Evolutionary conservation across 2,329 filamentous ascomycete genomes (phyloP), one percentile per base, ranked within the genome.

Genomic region (Purpureocillium takamizusanense): DNA sequence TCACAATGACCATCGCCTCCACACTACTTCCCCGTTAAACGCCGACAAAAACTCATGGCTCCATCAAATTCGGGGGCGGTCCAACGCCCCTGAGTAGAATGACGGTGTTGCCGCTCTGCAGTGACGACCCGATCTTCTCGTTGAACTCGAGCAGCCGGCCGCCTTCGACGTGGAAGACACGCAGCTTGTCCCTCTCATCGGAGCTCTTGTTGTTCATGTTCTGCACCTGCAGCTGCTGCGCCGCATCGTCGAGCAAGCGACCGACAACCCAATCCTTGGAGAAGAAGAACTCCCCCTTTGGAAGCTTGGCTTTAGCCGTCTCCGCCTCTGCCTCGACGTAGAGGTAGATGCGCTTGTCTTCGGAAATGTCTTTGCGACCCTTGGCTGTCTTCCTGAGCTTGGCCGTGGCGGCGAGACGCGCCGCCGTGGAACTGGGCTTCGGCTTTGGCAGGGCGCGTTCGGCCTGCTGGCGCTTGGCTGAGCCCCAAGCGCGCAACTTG

Each of bases 101-200:
- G 46, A 98, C 78, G 10, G 88, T 95, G 56, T 98, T 90, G 1
- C 92, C 92, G 48, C 76, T 89, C 46, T 77, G 76, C 42, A 94
- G 67, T 21, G 70, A 72, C 37, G 70, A 69, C 4, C 87, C 88
- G 39, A 95, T 69, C 67, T 90, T 89, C 61, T 95, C 89, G 17
- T 75, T 79, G 53, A 94, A 98, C 43, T 92, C 89, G 46, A 98
- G 61, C 45, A 98, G 60, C 41, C 87, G 69, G 0, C 92, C 92
- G 0, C 83, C 86, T 56, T 98, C 89, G 1, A 98, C 86, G 57
- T 97, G 89, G 54, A 95, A 98, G 0, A 98, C 79, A 8, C 92
- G 68, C 47, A 98, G 59, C 60, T 83, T 83, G 42, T 88, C 81
- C 56, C 83, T 80, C 64, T 94, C 86, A 11, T 81, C 74, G 3